Evolutionary conservation across 495 filamentous ascomycete genomes (phyloP).

Genomic region (Choiromyces venosus): DNA sequence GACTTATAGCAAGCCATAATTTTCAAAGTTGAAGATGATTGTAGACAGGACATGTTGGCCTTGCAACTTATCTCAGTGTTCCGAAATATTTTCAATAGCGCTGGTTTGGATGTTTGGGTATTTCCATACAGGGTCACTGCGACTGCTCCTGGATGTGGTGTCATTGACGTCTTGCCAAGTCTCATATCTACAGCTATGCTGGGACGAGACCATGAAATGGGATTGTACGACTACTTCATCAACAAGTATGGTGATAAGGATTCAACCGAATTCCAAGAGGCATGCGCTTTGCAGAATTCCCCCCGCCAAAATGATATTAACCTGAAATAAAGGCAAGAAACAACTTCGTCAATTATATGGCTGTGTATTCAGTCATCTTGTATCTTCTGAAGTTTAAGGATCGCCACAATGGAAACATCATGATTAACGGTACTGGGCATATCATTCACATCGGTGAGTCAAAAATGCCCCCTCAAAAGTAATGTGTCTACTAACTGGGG

Average conservation of each 20-base stretch:
- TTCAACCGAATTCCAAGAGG: slow-evolving; percentile 86
- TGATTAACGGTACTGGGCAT: slow-evolving; percentile 93
- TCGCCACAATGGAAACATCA: slow-evolving; percentile 97
- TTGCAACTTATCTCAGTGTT: slow-evolving; percentile 97
- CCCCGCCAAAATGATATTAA: too few species aligned
- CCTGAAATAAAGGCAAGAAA: too few species aligned
- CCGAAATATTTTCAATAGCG: slow-evolving; percentile 86
- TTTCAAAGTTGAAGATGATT: slow-evolving; percentile 98
- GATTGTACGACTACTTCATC: slow-evolving; percentile 94
- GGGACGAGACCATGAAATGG: slow-evolving; percentile 92
- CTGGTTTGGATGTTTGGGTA: slow-evolving; percentile 92
- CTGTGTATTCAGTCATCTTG: slow-evolving; percentile 91
- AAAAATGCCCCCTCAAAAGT: not conserved
- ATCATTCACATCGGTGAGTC: slow-evolving; percentile 73
- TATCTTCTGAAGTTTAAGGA: slow-evolving; percentile 98
- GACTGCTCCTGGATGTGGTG: slow-evolving; percentile 94
- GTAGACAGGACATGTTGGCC: slow-evolving; percentile 90
- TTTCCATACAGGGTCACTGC: slow-evolving; percentile 96
- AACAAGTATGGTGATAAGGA: slow-evolving; percentile 95
- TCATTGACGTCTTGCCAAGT: slow-evolving; percentile 94
- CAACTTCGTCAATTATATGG: slow-evolving; percentile 99
- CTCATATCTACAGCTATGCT: slow-evolving; percentile 98
- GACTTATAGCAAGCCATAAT: slow-evolving; percentile 99
- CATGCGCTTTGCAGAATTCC: too few species aligned
- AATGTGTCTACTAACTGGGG: slow-evolving; percentile 6